Conservation (phyloP, 176 grass and related monocot species). For the Phragmites australis region DNA sequence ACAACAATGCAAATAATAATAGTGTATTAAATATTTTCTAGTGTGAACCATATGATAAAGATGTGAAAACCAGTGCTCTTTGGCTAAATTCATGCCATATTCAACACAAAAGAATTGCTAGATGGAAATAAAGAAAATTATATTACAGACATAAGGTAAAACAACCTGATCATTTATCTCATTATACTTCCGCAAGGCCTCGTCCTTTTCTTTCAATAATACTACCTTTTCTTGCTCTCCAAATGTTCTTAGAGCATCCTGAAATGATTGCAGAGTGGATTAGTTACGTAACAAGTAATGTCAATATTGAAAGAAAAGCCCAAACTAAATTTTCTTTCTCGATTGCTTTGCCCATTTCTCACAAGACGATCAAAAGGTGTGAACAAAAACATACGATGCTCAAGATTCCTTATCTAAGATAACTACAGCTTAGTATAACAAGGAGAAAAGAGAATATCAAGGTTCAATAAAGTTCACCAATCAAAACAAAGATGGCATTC, state of each 20-base stretch:
- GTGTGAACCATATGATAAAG: neutral
- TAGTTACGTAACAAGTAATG: neutral
- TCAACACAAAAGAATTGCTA: neutral
- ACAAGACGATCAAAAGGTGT: neutral
- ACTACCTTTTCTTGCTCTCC: constrained; percentile 77
- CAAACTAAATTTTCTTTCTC: too few relatives aligned
- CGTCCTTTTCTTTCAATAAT: constrained; percentile 65
- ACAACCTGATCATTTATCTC: constrained; percentile 94
- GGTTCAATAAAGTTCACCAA: neutral
- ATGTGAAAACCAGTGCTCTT: neutral
- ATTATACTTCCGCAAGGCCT: constrained; percentile 71
- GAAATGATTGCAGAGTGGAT: constrained; percentile 20
- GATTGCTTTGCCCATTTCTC: neutral
- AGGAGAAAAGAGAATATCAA: neutral
- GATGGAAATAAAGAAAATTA: neutral
- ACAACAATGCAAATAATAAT: neutral
- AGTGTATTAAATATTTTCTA: neutral
- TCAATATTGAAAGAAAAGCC: too few relatives aligned
- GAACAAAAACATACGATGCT: neutral
- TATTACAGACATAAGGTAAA: constrained; percentile 3
- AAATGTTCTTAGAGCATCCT: constrained; percentile 63
- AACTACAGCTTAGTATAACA: neutral
- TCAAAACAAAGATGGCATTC: neutral
- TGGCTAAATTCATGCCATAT: neutral
- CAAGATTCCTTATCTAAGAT: neutral